Evolutionary conservation across 2,329 filamentous ascomycete species (phyloP).

Genomic region (Alternaria metachromatica): DNA sequence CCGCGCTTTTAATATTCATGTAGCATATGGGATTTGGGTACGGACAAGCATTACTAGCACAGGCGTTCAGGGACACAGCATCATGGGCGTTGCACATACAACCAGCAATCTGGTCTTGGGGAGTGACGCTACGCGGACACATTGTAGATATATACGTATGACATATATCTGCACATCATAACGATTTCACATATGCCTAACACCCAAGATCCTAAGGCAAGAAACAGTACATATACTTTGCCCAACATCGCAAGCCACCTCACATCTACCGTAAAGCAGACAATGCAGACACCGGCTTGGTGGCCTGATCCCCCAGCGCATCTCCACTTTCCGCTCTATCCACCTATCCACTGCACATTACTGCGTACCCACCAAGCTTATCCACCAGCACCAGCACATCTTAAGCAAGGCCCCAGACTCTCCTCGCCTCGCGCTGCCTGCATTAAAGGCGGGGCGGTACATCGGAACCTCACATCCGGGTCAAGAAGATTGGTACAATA

Average conservation of each 20-base stretch:
- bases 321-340: constrained; percentile 1
- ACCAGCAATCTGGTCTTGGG: background rate
- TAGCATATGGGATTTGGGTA: background rate
- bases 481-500: background rate
- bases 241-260: background rate
- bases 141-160: background rate
- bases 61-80: background rate
- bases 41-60: background rate
- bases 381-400: background rate
- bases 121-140: background rate
- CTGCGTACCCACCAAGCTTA: background rate
- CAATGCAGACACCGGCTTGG: background rate
- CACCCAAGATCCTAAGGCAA: background rate
- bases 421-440: too few species aligned
- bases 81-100: background rate
- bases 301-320: background rate
- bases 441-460: background rate
- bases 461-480: background rate
- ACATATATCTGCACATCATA: background rate
- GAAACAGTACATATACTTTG: background rate
- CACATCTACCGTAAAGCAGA: background rate
- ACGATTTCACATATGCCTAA: background rate
- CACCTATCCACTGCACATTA: background rate
- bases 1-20: constrained; percentile 3
- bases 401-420: background rate